Evolutionary conservation across 1,139 yeast genomes (phyloP), one percentile per base, ranked within the genome.

Genomic region (Martiniozyma asiatica): DNA sequence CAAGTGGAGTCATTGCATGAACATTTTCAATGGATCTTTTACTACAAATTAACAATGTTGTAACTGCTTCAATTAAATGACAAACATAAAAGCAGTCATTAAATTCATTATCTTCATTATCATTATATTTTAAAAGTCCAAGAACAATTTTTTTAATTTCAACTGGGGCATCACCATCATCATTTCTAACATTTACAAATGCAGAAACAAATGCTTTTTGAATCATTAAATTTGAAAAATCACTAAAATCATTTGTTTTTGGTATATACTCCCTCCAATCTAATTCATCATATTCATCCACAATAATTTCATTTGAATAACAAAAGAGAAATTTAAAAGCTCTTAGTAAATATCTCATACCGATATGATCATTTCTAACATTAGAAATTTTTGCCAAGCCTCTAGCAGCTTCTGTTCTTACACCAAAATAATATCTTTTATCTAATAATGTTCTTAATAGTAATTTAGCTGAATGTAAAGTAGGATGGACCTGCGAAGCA

Each of bases 391-490:
- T 63, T 0, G 87, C 78, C 27, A 89, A 60, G 0, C 93, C 93
- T 32, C 59, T 55, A 0, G 94, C 94, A 1, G 98, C 97, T 35
- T 84, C 93, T 11, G 75, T 65, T 37, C 99, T 61, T 1, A 92
- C 73, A 3, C 97, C 97, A 53, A 82, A 85, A 46, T 73, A 89
- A 51, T 92, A 92, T 27, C 96, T 60, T 9, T 65, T 53, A 50
- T 92, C 99, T 73, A 87, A 65, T 8, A 84, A 54, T 0, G 97
- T 87, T 36, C 96, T 62, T 3, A 84, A 61, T 25, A 92, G 58
- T 15, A 81, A 68, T 0, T 94, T 76, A 8, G 94, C 84, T 48
- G 85, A 81, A 4, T 78, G 59, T 3, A 60, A 46, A 0, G 71
- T 61, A 0, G 87, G 81, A 35, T 70, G 68, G 8, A 31, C 12